Percentiles rank a stretch among this genome's conserved stretches.
Evolutionary conservation across 331 rosid species (phyloP).

Genomic region (Malus hybrid): DNA sequence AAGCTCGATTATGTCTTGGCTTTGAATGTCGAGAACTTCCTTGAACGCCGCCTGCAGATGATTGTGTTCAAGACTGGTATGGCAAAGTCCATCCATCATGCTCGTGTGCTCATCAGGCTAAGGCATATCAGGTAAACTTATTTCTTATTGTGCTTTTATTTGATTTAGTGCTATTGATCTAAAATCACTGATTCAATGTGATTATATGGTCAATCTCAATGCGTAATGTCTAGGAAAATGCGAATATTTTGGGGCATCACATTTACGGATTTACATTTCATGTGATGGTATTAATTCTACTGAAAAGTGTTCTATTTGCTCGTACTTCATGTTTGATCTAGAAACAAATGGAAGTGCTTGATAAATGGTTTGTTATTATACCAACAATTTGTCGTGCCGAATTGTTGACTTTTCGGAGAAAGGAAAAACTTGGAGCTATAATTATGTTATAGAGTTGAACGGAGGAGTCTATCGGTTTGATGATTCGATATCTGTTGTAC

Average conservation of each 20-base stretch:
- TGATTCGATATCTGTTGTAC: not conserved
- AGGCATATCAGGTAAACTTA: slow-evolving; percentile 51
- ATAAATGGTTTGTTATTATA: not conserved
- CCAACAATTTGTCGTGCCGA: not conserved
- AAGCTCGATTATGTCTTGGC: slow-evolving; percentile 81
- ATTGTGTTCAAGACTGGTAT: slow-evolving; percentile 60
- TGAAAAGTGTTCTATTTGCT: too few relatives aligned
- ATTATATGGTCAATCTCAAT: not conserved
- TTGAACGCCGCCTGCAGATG: slow-evolving; percentile 68
- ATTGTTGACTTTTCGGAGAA: not conserved
- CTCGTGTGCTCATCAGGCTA: slow-evolving; percentile 68
- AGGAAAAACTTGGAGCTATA: not conserved
- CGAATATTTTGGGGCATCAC: too few relatives aligned
- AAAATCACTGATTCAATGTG: not conserved
- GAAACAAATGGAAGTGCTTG: not conserved
- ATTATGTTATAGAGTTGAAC: not conserved
- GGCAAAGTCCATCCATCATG: slow-evolving; percentile 76
- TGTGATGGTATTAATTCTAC: too few relatives aligned
- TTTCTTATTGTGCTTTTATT: not conserved
- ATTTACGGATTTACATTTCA: too few relatives aligned
- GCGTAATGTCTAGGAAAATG: not conserved
- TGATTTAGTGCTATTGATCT: not conserved
- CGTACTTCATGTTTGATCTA: too few relatives aligned
- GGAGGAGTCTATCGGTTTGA: not conserved
- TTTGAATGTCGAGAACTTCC: slow-evolving; percentile 66